Base-by-base conservation (phyloP, 129 eudicot genomes). In the Deinandra increscens region DNA sequence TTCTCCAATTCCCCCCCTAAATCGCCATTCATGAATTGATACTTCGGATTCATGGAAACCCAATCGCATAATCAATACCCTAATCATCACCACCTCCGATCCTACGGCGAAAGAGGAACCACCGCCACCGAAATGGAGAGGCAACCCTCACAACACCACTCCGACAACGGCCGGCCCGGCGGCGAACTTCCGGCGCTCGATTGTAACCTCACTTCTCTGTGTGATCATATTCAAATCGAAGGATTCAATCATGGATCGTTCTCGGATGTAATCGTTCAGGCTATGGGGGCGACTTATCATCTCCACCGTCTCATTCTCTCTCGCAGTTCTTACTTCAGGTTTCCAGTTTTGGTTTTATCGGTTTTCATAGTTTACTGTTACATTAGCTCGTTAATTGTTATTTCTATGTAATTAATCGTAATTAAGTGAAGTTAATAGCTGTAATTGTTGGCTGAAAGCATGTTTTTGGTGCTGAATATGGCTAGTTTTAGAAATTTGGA, bases 241-340 rank as follows among this genome's bases (percentile, higher is more conserved):
- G 99, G 99, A 0, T 94, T 94, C 36, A 84, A 70, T 14, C 79
- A 84, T 55, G 99, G 96, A 20, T 77, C 94, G 10, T 94, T 94
- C 68, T 89, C 99, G 12, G 99, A 89, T 74, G 88, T 94, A 51
- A 82, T 89, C 58, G 83, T 94, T 70, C 77, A 87, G 10, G 97
- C 97, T 18, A 89, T 94, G 97, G 97, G 88, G 11, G 82, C 88
- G 42, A 80, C 87, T 61, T 94, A 87, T 62, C 90, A 60, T 64
- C 99, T 94, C 51, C 99, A 94, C 48, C 99, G 99, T 56, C 91
- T 94, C 38, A 82, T 94, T 49, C 86, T 94, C 67, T 94, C 99
- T 58, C 92, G 99, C 7, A 89, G 96, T 76, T 89, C 99, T 63
- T 94, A 87, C 61, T 54, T 54, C 61, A 54, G n/a, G 61, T 54